Conservation (phyloP, 2,329 filamentous ascomycete species). For the Aspergillus persii region DNA sequence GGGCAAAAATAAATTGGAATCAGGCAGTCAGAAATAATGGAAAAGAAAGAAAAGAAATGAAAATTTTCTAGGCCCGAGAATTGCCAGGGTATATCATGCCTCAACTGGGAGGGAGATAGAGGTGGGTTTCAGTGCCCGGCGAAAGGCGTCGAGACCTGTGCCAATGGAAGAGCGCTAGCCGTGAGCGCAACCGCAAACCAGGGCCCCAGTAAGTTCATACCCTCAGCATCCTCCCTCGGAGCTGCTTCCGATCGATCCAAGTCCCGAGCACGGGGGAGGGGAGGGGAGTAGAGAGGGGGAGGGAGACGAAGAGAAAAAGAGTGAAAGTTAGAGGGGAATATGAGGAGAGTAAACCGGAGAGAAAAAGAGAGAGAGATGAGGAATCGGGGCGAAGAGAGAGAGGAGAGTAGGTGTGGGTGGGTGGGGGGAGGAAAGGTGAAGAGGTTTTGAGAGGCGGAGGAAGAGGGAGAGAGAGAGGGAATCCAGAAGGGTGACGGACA, state of each 20-base stretch:
- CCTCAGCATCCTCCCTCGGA: slow-evolving; percentile 37
- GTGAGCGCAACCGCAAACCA: slow-evolving; percentile 41
- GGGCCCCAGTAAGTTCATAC: slow-evolving; percentile 39
- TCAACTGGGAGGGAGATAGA: slow-evolving; percentile 19
- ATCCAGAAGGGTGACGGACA: too few species aligned
- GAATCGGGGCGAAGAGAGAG: neutral
- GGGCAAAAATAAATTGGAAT: slow-evolving; percentile 14
- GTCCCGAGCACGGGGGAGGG: neutral
- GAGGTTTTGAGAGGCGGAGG: neutral
- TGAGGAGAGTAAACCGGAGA: neutral
- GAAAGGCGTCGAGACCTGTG: slow-evolving; percentile 18
- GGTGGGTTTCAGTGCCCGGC: slow-evolving; percentile 21
- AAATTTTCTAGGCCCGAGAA: slow-evolving; percentile 18
- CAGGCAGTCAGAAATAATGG: slow-evolving; percentile 9
- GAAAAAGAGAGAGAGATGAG: slow-evolving; percentile 5
- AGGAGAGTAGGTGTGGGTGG: neutral
- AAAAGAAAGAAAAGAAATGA: slow-evolving; percentile 14
- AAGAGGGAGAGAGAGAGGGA: neutral
- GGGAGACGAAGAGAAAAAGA: slow-evolving; percentile 11
- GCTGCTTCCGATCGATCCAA: slow-evolving; percentile 13
- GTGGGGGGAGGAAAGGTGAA: neutral
- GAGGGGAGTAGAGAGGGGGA: slow-evolving; percentile 1
- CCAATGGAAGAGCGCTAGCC: slow-evolving; percentile 35
- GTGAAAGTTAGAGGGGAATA: slow-evolving; percentile 4
- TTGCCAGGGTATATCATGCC: slow-evolving; percentile 29